Base-by-base conservation (phyloP, 352 stramenopile species). In the Lagenidium giganteum region DNA sequence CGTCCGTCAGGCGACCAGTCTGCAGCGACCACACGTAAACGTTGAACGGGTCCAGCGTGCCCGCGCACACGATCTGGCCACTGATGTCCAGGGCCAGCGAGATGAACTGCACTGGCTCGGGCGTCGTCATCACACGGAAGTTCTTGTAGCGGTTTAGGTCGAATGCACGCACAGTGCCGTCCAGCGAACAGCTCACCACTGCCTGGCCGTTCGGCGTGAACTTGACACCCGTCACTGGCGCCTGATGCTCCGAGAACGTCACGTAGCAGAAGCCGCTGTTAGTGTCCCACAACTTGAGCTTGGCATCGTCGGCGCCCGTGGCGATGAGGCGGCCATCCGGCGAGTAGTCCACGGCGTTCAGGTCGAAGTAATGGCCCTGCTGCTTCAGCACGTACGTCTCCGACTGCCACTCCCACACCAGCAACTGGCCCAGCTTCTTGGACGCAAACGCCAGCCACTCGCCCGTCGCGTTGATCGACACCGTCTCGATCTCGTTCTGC, bases 321-420 rank as follows among this genome's bases (percentile, higher is more conserved):
- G 94, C 97, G 28, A 99, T 67, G 11, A 98, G 68, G 8, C 96
- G 80, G 18, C 96, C 96, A 53, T 99, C 96, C 0, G 95, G 95
- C 14, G 93, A 98, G 68, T 98, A 99, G 29, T 96, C 96, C 31
- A 98, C 85, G 33, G 86, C 72, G 54, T 97, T 97, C 51, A 99
- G 84, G 50, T 97, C 96, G 58, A 99, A 98, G 42, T 96, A 97
- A 76, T 99, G 97, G 35, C 97, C 97, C 54, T 98, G 95, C 67
- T 99, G 97, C 68, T 99, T 99, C 11, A 99, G 73, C 33, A 99
- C 93, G 54, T 99, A 99, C 17, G 95, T 98, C 80, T 99, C 97
- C 0, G 90, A 98, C 47, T 97, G 80, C 97, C 97, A 99, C 57
- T 99, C 97, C 97, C 97, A 99, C 25, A 99, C 96, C 14, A 99